Evolutionary conservation across 441 rosid species (phyloP).

Genomic region (Gossypium schwendimanii): DNA sequence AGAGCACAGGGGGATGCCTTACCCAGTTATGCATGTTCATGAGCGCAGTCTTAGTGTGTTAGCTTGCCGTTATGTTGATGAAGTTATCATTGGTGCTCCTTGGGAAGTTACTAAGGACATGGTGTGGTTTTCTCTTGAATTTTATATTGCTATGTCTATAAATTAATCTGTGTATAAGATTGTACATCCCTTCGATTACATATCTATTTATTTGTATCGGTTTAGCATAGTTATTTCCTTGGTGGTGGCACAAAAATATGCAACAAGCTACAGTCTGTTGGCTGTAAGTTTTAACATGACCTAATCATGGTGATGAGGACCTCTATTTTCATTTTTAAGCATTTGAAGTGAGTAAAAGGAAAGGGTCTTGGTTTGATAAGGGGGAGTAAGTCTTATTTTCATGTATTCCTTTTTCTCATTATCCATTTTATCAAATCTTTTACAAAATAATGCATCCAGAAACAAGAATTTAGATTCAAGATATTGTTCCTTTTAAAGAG

Average conservation of each 20-base stretch:
- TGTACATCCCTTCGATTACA: neutral
- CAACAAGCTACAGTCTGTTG: neutral
- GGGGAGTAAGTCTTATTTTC: neutral
- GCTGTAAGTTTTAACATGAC: neutral
- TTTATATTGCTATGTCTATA: neutral
- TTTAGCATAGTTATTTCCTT: neutral
- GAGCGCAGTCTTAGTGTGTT: constrained; percentile 86
- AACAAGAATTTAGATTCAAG: neutral
- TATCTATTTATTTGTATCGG: neutral
- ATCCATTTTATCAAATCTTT: neutral
- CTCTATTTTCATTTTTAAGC: neutral
- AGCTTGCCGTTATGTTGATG: constrained; percentile 94
- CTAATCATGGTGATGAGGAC: neutral
- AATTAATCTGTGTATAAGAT: neutral
- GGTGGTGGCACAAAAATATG: neutral
- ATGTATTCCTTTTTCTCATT: neutral
- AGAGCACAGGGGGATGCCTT: constrained; percentile 60
- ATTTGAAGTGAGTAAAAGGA: neutral
- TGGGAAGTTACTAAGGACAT: constrained; percentile 87
- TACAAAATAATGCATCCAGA: constrained; percentile 1
- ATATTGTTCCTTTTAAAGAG: neutral
- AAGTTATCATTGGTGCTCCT: constrained; percentile 96
- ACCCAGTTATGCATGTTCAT: constrained; percentile 88
- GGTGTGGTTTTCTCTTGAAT: constrained; percentile 34
- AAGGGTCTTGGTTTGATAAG: neutral